Evolutionary conservation across 225 moss, liverwort and hornwort species (phyloP).

Genomic region (Polytrichum formosum): DNA sequence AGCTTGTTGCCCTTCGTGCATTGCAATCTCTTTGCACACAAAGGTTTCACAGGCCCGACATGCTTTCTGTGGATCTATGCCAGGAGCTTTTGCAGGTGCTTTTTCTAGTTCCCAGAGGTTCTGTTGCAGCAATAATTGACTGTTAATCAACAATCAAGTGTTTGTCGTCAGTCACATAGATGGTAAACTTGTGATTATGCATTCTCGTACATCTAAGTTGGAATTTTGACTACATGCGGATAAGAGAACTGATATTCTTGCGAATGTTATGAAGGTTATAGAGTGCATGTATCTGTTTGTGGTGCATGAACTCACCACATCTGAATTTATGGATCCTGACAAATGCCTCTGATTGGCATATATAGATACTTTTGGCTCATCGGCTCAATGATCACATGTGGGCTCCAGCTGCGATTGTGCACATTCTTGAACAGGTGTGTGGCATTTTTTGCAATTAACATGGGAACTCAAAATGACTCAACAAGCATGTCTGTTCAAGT

Average conservation of each 20-base stretch:
- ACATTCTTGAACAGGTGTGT: conserved; percentile 60
- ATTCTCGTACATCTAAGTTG: too few species aligned
- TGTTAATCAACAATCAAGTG: background rate
- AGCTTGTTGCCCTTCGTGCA: conserved; percentile 65
- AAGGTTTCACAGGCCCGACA: conserved; percentile 77
- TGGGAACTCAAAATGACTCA: background rate
- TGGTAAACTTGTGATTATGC: too few species aligned
- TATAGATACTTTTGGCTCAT: conserved; percentile 45
- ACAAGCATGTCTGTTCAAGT: background rate
- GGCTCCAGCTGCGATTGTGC: conserved; percentile 50
- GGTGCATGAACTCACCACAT: too few species aligned
- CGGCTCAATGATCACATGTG: conserved; percentile 41
- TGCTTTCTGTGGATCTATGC: conserved; percentile 86
- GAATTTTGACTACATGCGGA: too few species aligned
- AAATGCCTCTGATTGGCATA: conserved; percentile 10
- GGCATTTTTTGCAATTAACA: background rate
- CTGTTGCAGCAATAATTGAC: conserved; percentile 2
- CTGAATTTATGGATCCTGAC: too few species aligned
- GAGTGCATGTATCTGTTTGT: too few species aligned
- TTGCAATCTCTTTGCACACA: conserved; percentile 71
- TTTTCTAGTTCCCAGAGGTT: background rate
- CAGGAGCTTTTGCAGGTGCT: conserved; percentile 80
- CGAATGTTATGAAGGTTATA: too few species aligned
- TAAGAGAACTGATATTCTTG: too few species aligned
- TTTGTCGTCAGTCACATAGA: too few species aligned